Evolutionary conservation across 2,329 filamentous ascomycete genomes (phyloP).

Genomic region (Talaromyces sp.): DNA sequence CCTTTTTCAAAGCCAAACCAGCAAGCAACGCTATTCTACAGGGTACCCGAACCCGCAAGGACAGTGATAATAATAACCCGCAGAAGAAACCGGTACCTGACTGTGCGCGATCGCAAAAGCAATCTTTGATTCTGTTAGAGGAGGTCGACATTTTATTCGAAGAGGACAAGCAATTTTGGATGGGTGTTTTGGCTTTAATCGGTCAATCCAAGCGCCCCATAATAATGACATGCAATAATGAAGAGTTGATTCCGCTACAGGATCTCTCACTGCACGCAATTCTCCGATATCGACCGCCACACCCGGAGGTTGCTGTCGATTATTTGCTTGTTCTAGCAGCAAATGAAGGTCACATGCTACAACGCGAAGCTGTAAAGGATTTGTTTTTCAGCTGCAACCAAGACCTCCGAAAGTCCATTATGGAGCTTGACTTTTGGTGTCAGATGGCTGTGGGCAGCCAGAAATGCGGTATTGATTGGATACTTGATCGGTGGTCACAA

Average conservation of each 20-base stretch:
- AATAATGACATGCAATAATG: constrained; percentile 91
- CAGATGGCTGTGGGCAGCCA: constrained; percentile 88
- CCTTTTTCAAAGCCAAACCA: constrained; percentile 63
- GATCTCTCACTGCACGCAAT: constrained; percentile 78
- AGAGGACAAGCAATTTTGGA: constrained; percentile 94
- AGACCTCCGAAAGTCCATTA: constrained; percentile 76
- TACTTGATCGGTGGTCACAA: constrained; percentile 70
- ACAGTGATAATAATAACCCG: constrained; percentile 1
- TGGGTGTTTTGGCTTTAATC: constrained; percentile 71
- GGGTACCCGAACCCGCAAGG: background rate
- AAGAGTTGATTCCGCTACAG: constrained; percentile 70
- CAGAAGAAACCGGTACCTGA: constrained; percentile 26
- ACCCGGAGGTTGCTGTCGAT: constrained; percentile 66
- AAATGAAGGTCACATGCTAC: constrained; percentile 78
- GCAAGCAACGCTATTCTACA: background rate
- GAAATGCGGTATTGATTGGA: constrained; percentile 87
- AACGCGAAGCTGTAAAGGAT: constrained; percentile 59
- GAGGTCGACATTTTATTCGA: constrained; percentile 93
- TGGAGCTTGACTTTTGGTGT: constrained; percentile 92
- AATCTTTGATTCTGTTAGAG: constrained; percentile 89
- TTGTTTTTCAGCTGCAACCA: constrained; percentile 65
- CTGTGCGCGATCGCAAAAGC: constrained; percentile 60
- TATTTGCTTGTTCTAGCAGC: constrained; percentile 78
- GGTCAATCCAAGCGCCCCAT: constrained; percentile 84
- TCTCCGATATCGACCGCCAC: constrained; percentile 66